These are phyloP conservation scores for Phytophthora rubi DNA, from an alignment of 352 stramenopile species.

Conservation along the genomic window DNA sequence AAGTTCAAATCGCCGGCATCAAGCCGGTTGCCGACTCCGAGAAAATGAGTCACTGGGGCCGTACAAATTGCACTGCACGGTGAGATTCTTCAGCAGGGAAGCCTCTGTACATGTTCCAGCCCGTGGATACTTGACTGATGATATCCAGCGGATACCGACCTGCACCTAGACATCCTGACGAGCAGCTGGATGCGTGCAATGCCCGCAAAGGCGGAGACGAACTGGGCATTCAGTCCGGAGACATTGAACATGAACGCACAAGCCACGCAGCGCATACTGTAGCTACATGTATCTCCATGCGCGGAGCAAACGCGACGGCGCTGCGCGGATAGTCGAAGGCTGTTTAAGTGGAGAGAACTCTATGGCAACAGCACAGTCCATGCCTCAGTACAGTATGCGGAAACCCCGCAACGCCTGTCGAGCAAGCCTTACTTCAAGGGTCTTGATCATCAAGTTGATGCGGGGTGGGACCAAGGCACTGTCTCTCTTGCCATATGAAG, in stretches of 20 bases:
- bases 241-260: slow-evolving; percentile 10
- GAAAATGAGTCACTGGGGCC: slow-evolving; percentile 20
- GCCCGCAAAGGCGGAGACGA: slow-evolving; percentile 9
- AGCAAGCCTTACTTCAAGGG: no score
- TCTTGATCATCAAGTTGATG: slow-evolving; percentile 5
- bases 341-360: slow-evolving; percentile 23
- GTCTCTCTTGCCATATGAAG: slow-evolving; percentile 33
- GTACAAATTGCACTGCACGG: not conserved
- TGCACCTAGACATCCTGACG: not conserved
- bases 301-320: not conserved
- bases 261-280: not conserved
- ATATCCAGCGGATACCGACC: not conserved
- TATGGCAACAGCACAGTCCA: slow-evolving; percentile 35
- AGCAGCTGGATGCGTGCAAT: slow-evolving; percentile 9
- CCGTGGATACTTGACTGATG: not conserved
- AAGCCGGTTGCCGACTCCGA: not conserved
- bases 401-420: not conserved
- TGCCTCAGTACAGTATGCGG: not conserved
- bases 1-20: slow-evolving; percentile 18
- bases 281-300: not conserved
- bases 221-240: slow-evolving; percentile 5
- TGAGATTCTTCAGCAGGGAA: not conserved
- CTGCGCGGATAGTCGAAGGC: slow-evolving; percentile 20
- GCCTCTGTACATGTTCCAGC: not conserved
- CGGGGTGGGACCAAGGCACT: slow-evolving; percentile 34